These are phyloP conservation scores for Lecanicillium sp. DNA, from an alignment of 2,329 filamentous ascomycete genomes.

Conservation along the genomic window DNA sequence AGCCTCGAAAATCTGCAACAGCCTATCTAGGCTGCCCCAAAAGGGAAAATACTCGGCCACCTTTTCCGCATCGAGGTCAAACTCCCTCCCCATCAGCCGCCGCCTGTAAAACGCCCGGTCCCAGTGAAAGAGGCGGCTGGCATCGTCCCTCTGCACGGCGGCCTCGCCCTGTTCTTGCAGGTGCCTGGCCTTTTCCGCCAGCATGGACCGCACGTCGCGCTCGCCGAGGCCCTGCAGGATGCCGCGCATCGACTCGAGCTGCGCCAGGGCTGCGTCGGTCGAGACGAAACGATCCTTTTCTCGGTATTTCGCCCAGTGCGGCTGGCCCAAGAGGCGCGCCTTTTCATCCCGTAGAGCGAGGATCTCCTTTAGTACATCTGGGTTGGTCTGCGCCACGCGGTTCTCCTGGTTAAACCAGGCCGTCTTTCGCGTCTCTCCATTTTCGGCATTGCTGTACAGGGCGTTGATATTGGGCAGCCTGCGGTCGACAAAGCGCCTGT, in stretches of 20 bases:
- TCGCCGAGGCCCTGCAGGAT: neutral
- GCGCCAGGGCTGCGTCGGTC: slow-evolving; percentile 3
- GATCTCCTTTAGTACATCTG: slow-evolving; percentile 59
- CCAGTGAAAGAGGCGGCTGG: neutral
- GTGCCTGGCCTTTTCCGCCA: neutral
- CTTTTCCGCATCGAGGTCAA: slow-evolving; percentile 62
- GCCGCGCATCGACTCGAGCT: slow-evolving; percentile 2
- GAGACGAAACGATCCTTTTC: slow-evolving; percentile 7
- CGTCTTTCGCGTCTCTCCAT: slow-evolving; percentile 46
- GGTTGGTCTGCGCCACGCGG: slow-evolving; percentile 54
- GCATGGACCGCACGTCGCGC: neutral
- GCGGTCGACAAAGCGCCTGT: slow-evolving; percentile 6
- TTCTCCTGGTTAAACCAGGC: slow-evolving; percentile 69
- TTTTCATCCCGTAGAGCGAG: slow-evolving; percentile 64
- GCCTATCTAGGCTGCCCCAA: slow-evolving; percentile 56
- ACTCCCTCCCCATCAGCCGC: slow-evolving; percentile 66
- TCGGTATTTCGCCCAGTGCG: slow-evolving; percentile 21
- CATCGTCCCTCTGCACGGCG: neutral
- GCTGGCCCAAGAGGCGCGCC: slow-evolving; percentile 63
- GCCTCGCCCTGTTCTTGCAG: no score
- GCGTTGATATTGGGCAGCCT: slow-evolving; percentile 7
- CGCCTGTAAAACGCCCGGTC: slow-evolving; percentile 47
- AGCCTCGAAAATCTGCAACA: slow-evolving; percentile 69
- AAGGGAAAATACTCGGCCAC: slow-evolving; percentile 73
- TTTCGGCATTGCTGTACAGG: slow-evolving; percentile 4